Conservation (phyloP, 495 filamentous ascomycete genomes). For the Aspergillus sclerotiicarbonarius region DNA sequence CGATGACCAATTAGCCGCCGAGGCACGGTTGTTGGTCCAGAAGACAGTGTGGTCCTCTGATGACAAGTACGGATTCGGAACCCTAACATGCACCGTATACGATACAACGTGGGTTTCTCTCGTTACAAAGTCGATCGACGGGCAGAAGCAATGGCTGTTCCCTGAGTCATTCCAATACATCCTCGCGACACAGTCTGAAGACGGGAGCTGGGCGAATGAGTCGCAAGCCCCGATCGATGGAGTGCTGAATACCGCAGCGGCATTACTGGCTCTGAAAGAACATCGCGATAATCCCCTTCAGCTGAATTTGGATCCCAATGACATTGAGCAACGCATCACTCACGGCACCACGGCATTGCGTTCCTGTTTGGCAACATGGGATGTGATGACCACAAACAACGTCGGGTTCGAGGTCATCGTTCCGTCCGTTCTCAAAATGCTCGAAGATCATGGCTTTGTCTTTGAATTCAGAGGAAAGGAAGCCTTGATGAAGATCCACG, state of each 20-base stretch:
- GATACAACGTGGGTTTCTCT: slow-evolving; percentile 50
- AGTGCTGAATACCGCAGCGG: slow-evolving; percentile 25
- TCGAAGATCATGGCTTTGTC: background rate
- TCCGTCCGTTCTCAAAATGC: slow-evolving; percentile 9
- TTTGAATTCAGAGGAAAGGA: background rate
- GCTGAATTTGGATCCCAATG: background rate
- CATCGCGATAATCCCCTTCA: background rate
- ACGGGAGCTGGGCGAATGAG: slow-evolving; percentile 19
- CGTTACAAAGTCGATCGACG: slow-evolving; percentile 26
- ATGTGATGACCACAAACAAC: slow-evolving; percentile 13
- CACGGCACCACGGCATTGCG: background rate
- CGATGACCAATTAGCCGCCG: too few relatives aligned
- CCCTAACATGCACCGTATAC: slow-evolving; percentile 36
- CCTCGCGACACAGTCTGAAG: slow-evolving; percentile 13
- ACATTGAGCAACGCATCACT: background rate
- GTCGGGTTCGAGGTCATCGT: slow-evolving; percentile 43
- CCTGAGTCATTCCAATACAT: slow-evolving; percentile 25
- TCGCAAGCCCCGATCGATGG: slow-evolving; percentile 18
- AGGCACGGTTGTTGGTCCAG: too few relatives aligned
- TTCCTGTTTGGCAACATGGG: slow-evolving; percentile 5
- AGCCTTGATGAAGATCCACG: slow-evolving; percentile 1
- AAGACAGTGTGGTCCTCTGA: too few relatives aligned
- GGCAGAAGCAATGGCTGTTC: slow-evolving; percentile 19
- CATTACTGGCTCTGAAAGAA: slow-evolving; percentile 20
- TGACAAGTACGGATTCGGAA: slow-evolving; percentile 15